phyloP scores from a whole-genome alignment of 805 yeast genomes.

The Candida germanica region DNA sequence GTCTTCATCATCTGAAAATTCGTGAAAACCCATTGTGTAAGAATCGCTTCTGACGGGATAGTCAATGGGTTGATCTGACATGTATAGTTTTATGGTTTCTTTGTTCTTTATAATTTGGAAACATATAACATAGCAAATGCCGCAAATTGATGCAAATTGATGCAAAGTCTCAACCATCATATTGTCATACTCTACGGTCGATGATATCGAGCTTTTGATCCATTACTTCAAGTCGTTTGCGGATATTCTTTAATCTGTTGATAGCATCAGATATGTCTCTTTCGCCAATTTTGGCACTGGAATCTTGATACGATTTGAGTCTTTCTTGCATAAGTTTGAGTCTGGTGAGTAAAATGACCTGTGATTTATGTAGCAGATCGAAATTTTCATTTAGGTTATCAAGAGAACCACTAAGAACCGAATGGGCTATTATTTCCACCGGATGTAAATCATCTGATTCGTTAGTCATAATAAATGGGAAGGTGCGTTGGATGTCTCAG shows the following conservation, averaged over 20 bases:
- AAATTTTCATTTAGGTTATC: slow-evolving; percentile 50
- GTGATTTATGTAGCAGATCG: slow-evolving; percentile 54
- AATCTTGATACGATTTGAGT: slow-evolving; percentile 21
- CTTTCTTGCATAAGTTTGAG: slow-evolving; percentile 41
- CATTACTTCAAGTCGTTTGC: slow-evolving; percentile 27
- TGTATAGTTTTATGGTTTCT: no score
- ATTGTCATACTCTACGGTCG: slow-evolving; percentile 38
- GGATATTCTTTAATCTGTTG: slow-evolving; percentile 25
- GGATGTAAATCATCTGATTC: slow-evolving; percentile 45
- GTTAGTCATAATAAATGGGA: not conserved
- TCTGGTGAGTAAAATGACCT: slow-evolving; percentile 49
- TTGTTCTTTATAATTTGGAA: no score
- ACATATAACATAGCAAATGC: no score
- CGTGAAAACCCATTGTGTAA: no score
- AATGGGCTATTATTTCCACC: slow-evolving; percentile 56
- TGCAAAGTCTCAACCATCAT: no score
- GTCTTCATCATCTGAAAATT: no score
- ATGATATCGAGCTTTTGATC: slow-evolving; percentile 31
- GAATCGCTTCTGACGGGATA: no score
- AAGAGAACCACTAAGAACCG: slow-evolving; percentile 51
- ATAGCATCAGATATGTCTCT: slow-evolving; percentile 17
- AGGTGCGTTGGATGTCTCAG: not conserved
- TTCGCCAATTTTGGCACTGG: slow-evolving; percentile 5
- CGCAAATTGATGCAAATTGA: no score
- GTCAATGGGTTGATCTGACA: no score